These are phyloP conservation scores for Coemansia sp. DNA, from an alignment of 192 early-diverging fungal genomes.

Conservation along the genomic window DNA sequence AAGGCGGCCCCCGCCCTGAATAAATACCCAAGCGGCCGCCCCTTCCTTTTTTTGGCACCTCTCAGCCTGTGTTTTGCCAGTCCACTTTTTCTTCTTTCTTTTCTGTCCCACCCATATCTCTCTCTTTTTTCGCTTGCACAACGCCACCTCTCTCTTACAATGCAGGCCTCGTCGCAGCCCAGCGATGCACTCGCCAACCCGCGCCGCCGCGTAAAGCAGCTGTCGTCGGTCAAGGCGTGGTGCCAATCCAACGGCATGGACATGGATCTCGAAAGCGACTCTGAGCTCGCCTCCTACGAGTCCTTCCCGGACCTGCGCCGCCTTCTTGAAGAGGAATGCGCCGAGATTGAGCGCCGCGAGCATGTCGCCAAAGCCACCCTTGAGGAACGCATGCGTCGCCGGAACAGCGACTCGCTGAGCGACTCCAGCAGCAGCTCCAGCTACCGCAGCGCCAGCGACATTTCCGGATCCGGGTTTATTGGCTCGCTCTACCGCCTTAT, in stretches of 20 bases:
- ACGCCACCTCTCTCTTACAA: neutral
- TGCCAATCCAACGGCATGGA: constrained; percentile 43
- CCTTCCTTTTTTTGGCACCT: neutral
- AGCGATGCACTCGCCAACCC: constrained; percentile 11
- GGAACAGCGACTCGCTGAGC: constrained; percentile 43
- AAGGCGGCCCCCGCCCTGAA: neutral
- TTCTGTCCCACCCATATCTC: too few relatives aligned
- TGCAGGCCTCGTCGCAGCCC: constrained; percentile 5
- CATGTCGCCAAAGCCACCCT: constrained; percentile 30
- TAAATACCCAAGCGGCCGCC: neutral
- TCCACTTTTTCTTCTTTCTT: neutral
- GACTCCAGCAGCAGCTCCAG: constrained; percentile 20
- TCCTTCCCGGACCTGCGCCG: constrained; percentile 50
- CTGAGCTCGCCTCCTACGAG: constrained; percentile 37
- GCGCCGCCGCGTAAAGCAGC: constrained; percentile 43
- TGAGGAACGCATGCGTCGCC: constrained; percentile 29
- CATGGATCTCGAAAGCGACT: constrained; percentile 23
- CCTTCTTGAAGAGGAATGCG: constrained; percentile 46
- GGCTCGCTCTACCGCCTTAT: constrained; percentile 46
- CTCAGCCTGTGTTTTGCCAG: neutral
- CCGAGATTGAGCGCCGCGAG: constrained; percentile 50
- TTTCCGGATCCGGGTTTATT: constrained; percentile 24
- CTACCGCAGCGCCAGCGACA: constrained; percentile 12
- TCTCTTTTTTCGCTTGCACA: neutral
- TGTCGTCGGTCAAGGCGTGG: constrained; percentile 47